These are phyloP conservation scores for Colletotrichum sp. DNA, from an alignment of 2,329 filamentous ascomycete genomes.

Conservation along the genomic window DNA sequence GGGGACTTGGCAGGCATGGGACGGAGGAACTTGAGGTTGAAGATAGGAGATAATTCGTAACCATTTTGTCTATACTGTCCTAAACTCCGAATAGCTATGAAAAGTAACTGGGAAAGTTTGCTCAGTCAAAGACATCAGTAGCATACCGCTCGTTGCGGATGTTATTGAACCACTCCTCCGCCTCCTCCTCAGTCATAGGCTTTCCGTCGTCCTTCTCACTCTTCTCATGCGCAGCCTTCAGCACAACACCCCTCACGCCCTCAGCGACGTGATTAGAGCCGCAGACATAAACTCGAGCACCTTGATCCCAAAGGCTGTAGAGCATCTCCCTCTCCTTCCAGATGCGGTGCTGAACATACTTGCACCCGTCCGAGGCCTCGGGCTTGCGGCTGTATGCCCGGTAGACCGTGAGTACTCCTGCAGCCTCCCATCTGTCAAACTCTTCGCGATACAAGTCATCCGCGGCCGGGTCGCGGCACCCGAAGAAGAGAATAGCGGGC, in stretches of 20 bases:
- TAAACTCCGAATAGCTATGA: not conserved
- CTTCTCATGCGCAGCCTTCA: slow-evolving; percentile 22
- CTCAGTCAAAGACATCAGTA: slow-evolving; percentile 65
- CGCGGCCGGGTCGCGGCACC: slow-evolving; percentile 45
- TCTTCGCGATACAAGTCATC: slow-evolving; percentile 52
- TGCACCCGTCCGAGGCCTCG: slow-evolving; percentile 51
- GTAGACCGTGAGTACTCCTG: slow-evolving; percentile 58
- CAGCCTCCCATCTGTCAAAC: slow-evolving; percentile 50
- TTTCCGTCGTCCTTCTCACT: slow-evolving; percentile 34
- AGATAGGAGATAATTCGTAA: not conserved
- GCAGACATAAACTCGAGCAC: slow-evolving; percentile 65
- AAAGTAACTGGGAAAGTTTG: not conserved
- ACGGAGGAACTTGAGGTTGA: not conserved
- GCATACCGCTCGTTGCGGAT: slow-evolving; percentile 61
- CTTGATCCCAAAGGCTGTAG: slow-evolving; percentile 35
- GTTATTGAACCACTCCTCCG: slow-evolving; percentile 52
- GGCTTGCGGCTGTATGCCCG: slow-evolving; percentile 56
- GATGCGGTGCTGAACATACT: slow-evolving; percentile 53
- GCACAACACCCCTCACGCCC: slow-evolving; percentile 38
- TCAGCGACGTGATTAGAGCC: slow-evolving; percentile 54
- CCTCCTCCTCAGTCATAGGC: slow-evolving; percentile 33
- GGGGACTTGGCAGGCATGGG: not conserved
- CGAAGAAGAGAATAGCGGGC: slow-evolving; percentile 54
- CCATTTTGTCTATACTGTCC: not conserved
- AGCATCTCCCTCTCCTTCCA: slow-evolving; percentile 36